phyloP scores from a whole-genome alignment of 257 asterid species.

The Linaria vulgaris region DNA sequence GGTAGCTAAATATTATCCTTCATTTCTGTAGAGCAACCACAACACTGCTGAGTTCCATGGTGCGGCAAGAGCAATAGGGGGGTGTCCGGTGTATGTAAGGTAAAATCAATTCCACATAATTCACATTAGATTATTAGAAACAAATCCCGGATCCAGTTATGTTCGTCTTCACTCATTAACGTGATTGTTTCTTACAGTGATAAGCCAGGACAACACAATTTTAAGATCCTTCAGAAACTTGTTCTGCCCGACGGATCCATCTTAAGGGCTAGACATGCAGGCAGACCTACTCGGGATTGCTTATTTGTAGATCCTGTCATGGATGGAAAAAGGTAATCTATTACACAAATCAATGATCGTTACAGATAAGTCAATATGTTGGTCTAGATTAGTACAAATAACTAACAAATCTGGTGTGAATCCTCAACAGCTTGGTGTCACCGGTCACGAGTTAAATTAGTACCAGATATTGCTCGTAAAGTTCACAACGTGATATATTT shows the following conservation, averaged over 20 bases:
- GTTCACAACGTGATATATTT: too few species aligned
- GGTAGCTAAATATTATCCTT: background rate
- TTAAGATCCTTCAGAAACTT: slow-evolving; percentile 55
- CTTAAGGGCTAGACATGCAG: slow-evolving; percentile 57
- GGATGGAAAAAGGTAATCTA: slow-evolving; percentile 54
- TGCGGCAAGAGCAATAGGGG: slow-evolving; percentile 60
- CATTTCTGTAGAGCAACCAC: slow-evolving; percentile 39
- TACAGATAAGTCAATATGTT: background rate
- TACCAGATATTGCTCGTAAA: too few species aligned
- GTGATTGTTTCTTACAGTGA: slow-evolving; percentile 31
- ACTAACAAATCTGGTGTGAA: background rate
- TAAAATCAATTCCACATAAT: slow-evolving; percentile 11
- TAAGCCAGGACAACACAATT: slow-evolving; percentile 57
- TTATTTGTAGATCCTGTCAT: slow-evolving; percentile 57
- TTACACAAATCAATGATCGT: background rate
- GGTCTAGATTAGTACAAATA: background rate
- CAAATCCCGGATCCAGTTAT: background rate
- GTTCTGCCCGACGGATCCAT: slow-evolving; percentile 70
- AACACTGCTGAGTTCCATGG: slow-evolving; percentile 53
- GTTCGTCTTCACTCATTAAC: background rate
- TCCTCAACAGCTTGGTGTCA: slow-evolving; percentile 48
- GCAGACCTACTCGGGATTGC: slow-evolving; percentile 64
- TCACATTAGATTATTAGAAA: background rate
- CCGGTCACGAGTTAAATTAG: too few species aligned
- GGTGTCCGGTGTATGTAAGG: slow-evolving; percentile 64